Percentiles rank a stretch among this genome's conserved stretches.
phyloP scores from a whole-genome alignment of 352 stramenopile species.

The Phytophthora multivora region DNA sequence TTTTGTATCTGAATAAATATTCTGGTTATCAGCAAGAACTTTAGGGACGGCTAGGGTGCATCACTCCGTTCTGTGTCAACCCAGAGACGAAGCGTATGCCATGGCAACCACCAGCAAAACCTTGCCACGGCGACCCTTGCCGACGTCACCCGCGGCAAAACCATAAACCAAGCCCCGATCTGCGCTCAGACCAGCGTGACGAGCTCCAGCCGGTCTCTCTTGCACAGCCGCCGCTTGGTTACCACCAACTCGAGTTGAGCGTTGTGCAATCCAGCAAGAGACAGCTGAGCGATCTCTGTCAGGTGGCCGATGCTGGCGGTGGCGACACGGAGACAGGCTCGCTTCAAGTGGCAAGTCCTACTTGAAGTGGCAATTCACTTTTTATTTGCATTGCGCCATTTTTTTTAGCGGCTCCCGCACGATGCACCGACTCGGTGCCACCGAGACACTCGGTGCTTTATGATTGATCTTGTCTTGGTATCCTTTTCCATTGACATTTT shows the following conservation, averaged over 20 bases:
- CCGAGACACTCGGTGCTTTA: too few relatives aligned
- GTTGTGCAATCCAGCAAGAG: conserved; percentile 24
- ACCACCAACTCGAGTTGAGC: conserved; percentile 8
- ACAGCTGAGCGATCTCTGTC: conserved; percentile 13
- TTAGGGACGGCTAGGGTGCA: too few relatives aligned
- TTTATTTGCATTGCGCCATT: neutral
- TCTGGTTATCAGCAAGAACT: neutral
- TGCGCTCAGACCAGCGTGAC: neutral
- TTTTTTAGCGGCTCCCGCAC: neutral
- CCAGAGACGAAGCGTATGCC: neutral
- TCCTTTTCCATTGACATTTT: too few relatives aligned
- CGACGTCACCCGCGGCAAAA: too few relatives aligned
- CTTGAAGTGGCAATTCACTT: neutral
- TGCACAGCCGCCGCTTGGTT: conserved; percentile 5
- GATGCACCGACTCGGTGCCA: neutral
- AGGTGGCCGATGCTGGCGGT: conserved; percentile 1
- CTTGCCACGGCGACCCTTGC: too few relatives aligned
- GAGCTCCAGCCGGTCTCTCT: conserved; percentile 3
- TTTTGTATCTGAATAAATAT: too few relatives aligned
- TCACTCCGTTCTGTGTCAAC: conserved; percentile 17
- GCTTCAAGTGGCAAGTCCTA: conserved; percentile 2
- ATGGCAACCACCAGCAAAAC: neutral
- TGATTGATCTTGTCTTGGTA: neutral
- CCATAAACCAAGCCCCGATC: neutral
- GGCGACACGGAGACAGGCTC: neutral